These are phyloP conservation scores for Aspergillus sp. DNA, from an alignment of 2,329 filamentous ascomycete species.

Conservation along the genomic window DNA sequence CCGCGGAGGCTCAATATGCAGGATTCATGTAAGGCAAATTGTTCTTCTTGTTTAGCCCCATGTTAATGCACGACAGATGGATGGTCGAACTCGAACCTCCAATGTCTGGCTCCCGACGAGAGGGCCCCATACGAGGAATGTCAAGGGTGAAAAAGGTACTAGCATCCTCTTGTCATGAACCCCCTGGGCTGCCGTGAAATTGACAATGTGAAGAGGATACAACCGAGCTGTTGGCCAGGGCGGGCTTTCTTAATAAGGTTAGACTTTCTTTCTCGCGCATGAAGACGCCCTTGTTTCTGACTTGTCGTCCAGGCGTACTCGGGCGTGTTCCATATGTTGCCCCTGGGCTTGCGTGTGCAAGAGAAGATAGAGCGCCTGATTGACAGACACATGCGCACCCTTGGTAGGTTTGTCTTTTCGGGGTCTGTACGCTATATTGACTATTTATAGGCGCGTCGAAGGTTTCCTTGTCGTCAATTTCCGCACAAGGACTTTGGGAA, in stretches of 20 bases:
- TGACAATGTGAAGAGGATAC: conserved; percentile 41
- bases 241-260: conserved; percentile 66
- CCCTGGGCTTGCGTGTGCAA: conserved; percentile 76
- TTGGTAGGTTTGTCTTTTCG: conserved; percentile 45
- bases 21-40: conserved; percentile 27
- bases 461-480: conserved; percentile 72
- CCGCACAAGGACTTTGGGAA: conserved; percentile 74
- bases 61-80: conserved; percentile 32
- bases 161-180: background rate
- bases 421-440: background rate
- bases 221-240: conserved; percentile 58
- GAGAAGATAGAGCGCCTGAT: conserved; percentile 78
- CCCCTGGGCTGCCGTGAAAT: conserved; percentile 33
- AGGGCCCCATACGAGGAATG: conserved; percentile 49
- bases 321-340: conserved; percentile 86
- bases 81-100: conserved; percentile 55
- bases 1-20: conserved; percentile 13
- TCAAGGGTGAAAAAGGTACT: conserved; percentile 38
- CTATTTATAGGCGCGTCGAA: conserved; percentile 60
- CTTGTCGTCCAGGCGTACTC: conserved; percentile 56
- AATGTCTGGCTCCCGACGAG: conserved; percentile 72
- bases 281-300: conserved; percentile 1
- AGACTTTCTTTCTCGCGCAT: conserved; percentile 8
- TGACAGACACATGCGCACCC: conserved; percentile 74
- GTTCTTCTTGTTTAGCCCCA: background rate